Base-by-base conservation (phyloP, 129 eudicot species). In the Flaveria trinervia region DNA sequence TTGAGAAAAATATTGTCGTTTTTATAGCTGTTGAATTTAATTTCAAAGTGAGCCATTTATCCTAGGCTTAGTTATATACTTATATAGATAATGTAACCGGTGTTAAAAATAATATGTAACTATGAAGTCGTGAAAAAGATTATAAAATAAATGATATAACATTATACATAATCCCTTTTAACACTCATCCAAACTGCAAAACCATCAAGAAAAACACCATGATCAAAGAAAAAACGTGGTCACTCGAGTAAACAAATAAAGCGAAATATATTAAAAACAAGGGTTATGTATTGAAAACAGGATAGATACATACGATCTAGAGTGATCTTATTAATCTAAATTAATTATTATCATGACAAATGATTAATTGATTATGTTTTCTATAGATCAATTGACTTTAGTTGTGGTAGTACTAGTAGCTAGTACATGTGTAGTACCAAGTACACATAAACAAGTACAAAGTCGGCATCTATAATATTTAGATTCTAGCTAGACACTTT, bases 391-490 rank as follows among this genome's bases (percentile, higher is more conserved):
- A 9, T 66, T 41, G 4, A 65, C 25, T 5, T 43, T 17, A 30
- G 4, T 30, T 33, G 25, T 41, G 30, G 72, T 66, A 44, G 72
- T 68, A 68, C 72, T 8, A 65, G 71, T 65, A 41, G 51, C 54
- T 11, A 68, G 72, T 68, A 33, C 76, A 72, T 26, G 50, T 72
- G 64, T 9, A 36, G 73, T 68, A 68, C 76, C 41, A 71, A 33
- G 56, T 41, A 23, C n/a, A n/a, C n/a, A 60, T 23, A 2, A 25
- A 25, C 5, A 17, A 54, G 74, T 77, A 77, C 75, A 49, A 13
- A 10, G 28, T 22, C 57, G 4, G 2, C 30, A 26, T 0, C 18
- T 39, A 52, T 66, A 67, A 55, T 30, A 30, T 3, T 14, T 23
- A 77, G 8, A 54, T 23, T 25, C 9, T 22, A 41, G 41, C 41